Conservation (phyloP, 2,329 filamentous ascomycete genomes). For the Aureobasidium lini region DNA sequence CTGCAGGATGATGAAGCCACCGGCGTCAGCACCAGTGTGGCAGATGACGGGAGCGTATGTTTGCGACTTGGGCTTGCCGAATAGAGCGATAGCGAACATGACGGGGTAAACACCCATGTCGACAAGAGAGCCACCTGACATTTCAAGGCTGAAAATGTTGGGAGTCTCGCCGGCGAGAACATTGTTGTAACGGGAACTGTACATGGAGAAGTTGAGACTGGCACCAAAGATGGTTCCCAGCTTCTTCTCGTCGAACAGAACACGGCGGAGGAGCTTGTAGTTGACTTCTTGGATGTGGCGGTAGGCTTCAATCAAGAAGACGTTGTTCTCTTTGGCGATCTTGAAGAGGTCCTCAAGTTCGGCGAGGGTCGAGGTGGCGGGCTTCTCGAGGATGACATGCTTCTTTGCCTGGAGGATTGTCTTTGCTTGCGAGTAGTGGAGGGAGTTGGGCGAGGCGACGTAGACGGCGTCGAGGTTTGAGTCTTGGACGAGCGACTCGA, state of each 20-base stretch:
- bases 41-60: constrained; percentile 38
- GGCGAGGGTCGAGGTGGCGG: constrained; percentile 35
- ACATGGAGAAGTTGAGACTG: constrained; percentile 37
- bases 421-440: constrained; percentile 41
- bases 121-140: constrained; percentile 40
- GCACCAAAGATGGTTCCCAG: constrained; percentile 39
- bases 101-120: constrained; percentile 44
- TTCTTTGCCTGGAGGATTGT: constrained; percentile 36
- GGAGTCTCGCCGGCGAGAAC: constrained; percentile 40
- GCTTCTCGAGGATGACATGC: constrained; percentile 46
- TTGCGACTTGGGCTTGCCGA: constrained; percentile 35
- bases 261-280: constrained; percentile 36
- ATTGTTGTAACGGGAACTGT: constrained; percentile 39
- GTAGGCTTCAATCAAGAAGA: constrained; percentile 43
- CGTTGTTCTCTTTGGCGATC: constrained; percentile 33
- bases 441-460: constrained; percentile 43
- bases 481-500: constrained; percentile 33
- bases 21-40: constrained; percentile 40
- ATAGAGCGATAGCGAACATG: constrained; percentile 40
- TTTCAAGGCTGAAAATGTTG: constrained; percentile 43
- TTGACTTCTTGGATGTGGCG: constrained; percentile 44
- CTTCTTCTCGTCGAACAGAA: constrained; percentile 28
- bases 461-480: constrained; percentile 36
- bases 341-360: constrained; percentile 39
- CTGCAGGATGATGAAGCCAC: constrained; percentile 35